Base-by-base conservation (phyloP, 768 basidiomycete genomes). In the Serendipita sp. region DNA sequence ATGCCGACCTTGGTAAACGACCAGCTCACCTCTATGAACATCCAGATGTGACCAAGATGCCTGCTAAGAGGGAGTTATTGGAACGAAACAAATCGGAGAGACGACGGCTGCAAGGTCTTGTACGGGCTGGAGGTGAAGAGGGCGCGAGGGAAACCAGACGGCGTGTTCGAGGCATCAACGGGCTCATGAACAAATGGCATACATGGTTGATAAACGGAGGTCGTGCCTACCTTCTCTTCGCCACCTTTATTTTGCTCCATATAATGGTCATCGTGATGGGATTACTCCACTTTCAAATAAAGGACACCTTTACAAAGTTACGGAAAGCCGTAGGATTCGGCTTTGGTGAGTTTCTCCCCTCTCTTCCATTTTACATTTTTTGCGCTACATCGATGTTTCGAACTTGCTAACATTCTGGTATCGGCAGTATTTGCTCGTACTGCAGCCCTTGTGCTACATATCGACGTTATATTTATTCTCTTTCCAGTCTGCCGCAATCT, bases 151-250 rank as follows among this genome's bases (percentile, higher is more conserved):
- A 67, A 37, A 70, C 70, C 3, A 69, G 67, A 4, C 70, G 72
- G 0, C 72, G 72, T 13, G 76, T 76, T 65, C 10, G 8, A 43
- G 66, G 64, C 1, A 64, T 67, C 40, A 70, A 69, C 3, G 70
- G 68, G 3, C 70, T 75, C 48, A 69, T 69, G 46, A 78, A 83
- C 69, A 80, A 73, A 68, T 79, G 81, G 69, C 78, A 80, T 68
- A 69, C 83, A 16, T 95, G 92, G 92, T 87, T 91, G 87, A 90
- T 93, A 72, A 93, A 94, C 72, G 92, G 94, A 71, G 93, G 93
- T 69, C 83, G 87, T 11, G 80, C 80, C 50, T 79, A 81, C 63
- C 68, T 94, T 43, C 90, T 93, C 78, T 90, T 94, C 75, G 80
- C 75, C 64, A 73, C 83, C 66, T 96, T 87, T 83, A 75, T 94